These are phyloP conservation scores for Murraya paniculata DNA, from an alignment of 345 rosid genomes.

Conservation along the genomic window DNA sequence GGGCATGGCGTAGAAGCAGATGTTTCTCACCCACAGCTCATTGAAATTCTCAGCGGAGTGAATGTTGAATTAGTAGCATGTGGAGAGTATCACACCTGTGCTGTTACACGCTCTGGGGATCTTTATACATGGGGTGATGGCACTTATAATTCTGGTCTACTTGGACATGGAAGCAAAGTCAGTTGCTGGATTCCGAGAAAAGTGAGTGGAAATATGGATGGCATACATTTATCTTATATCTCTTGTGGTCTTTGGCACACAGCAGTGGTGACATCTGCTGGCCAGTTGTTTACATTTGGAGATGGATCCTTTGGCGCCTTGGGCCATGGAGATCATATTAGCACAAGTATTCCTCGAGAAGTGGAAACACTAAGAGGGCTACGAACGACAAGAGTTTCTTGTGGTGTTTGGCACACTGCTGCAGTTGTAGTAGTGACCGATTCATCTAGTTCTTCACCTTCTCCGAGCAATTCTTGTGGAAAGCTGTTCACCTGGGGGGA, in stretches of 20 bases:
- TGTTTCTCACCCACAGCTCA: conserved; percentile 58
- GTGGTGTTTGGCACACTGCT: conserved; percentile 96
- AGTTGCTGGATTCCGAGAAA: conserved; percentile 82
- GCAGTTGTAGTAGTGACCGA: conserved; percentile 56
- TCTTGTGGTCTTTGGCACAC: conserved; percentile 96
- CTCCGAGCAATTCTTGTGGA: conserved; percentile 34
- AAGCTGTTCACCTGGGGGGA: conserved; percentile 88
- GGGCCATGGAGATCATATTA: conserved; percentile 74
- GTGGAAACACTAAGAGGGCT: conserved; percentile 65
- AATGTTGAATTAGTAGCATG: conserved; percentile 72
- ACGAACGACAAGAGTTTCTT: conserved; percentile 57
- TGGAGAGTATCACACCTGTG: conserved; percentile 87
- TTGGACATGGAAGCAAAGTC: conserved; percentile 77
- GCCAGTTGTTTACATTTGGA: conserved; percentile 87
- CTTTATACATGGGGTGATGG: conserved; percentile 96
- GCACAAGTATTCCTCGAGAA: conserved; percentile 63
- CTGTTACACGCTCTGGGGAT: conserved; percentile 71
- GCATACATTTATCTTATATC: conserved; percentile 46
- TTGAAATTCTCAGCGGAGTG: conserved; percentile 57
- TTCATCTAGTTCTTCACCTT: conserved; percentile 38
- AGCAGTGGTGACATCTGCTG: conserved; percentile 63
- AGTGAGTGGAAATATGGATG: conserved; percentile 57
- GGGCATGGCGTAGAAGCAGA: conserved; percentile 74
- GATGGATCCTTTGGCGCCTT: conserved; percentile 92
- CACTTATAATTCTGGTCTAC: conserved; percentile 54